Evolutionary conservation across 2,329 filamentous ascomycete species (phyloP).

Genomic region (Shiraia bambusicola): DNA sequence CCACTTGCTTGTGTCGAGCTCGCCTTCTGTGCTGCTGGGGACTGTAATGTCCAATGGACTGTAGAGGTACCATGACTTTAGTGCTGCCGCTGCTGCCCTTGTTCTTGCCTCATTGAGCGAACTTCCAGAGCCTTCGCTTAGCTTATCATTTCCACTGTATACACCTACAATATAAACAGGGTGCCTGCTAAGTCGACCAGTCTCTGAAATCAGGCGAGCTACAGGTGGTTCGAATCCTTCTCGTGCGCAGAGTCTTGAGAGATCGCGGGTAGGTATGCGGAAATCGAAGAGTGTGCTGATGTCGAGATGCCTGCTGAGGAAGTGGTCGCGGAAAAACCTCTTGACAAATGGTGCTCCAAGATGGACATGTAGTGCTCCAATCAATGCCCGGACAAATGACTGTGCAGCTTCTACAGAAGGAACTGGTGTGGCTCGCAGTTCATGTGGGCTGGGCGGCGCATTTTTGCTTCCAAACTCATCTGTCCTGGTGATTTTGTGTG

Average conservation of each 20-base stretch:
- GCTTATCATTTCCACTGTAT: constrained; percentile 85
- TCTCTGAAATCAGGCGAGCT: constrained; percentile 86
- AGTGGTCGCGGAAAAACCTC: constrained; percentile 78
- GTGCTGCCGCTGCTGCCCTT: constrained; percentile 77
- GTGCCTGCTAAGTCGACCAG: constrained; percentile 77
- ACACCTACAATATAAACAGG: constrained; percentile 95
- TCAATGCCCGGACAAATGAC: constrained; percentile 77
- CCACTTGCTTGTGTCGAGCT: constrained; percentile 47
- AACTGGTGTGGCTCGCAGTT: constrained; percentile 23
- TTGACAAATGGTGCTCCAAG: constrained; percentile 76
- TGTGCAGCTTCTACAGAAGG: constrained; percentile 63
- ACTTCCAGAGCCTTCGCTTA: constrained; percentile 84
- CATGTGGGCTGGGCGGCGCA: constrained; percentile 26
- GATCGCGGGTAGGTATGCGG: constrained; percentile 77
- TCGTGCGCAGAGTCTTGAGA: constrained; percentile 77
- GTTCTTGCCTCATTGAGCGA: constrained; percentile 75
- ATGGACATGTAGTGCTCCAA: constrained; percentile 85
- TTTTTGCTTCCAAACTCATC: constrained; percentile 78
- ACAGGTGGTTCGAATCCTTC: constrained; percentile 88
- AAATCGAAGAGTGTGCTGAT: constrained; percentile 81
- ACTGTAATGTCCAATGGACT: constrained; percentile 63
- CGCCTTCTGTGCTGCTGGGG: constrained; percentile 52
- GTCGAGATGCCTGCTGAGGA: constrained; percentile 77
- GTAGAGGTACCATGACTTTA: constrained; percentile 97
- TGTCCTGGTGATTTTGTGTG: constrained; percentile 76